These are phyloP conservation scores for Plectosphaerella sp. DNA, from an alignment of 2,329 filamentous ascomycete genomes.

Conservation along the genomic window DNA sequence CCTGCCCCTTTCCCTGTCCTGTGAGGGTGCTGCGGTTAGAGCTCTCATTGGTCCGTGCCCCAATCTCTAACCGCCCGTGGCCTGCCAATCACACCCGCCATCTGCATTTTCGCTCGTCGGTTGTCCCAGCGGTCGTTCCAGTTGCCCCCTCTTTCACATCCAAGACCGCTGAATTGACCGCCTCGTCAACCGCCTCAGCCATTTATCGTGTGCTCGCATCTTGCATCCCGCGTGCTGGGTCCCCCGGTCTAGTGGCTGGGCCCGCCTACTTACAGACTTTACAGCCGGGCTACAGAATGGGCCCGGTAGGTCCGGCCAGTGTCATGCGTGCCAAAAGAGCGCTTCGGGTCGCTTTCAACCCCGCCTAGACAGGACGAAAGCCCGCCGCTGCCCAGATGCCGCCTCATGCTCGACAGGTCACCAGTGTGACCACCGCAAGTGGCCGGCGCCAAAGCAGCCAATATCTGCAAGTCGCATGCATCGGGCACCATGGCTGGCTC, in stretches of 20 bases:
- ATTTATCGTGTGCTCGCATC: too few species aligned
- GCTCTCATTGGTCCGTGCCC: conserved; percentile 25
- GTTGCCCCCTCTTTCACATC: too few species aligned
- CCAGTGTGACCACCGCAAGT: not conserved
- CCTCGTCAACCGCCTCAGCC: too few species aligned
- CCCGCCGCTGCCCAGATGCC: not conserved
- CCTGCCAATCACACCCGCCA: conserved; percentile 15
- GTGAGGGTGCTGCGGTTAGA: conserved; percentile 18
- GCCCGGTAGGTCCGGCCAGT: not conserved
- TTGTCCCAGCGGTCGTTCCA: too few species aligned
- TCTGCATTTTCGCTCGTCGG: not conserved
- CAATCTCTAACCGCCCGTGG: conserved; percentile 33
- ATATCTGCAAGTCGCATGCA: not conserved
- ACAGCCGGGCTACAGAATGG: not conserved
- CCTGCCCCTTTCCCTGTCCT: conserved; percentile 5
- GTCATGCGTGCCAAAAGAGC: not conserved
- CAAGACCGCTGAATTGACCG: too few species aligned
- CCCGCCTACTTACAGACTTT: not conserved
- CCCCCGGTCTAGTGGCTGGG: not conserved
- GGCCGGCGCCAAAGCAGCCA: not conserved
- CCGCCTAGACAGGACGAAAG: too few species aligned
- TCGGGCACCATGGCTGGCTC: not conserved
- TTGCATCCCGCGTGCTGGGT: too few species aligned
- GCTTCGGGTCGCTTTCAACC: not conserved
- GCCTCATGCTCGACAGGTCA: not conserved